These are phyloP conservation scores for Pterocarpus santalinus DNA, from an alignment of 306 rosid genomes.

Conservation along the genomic window DNA sequence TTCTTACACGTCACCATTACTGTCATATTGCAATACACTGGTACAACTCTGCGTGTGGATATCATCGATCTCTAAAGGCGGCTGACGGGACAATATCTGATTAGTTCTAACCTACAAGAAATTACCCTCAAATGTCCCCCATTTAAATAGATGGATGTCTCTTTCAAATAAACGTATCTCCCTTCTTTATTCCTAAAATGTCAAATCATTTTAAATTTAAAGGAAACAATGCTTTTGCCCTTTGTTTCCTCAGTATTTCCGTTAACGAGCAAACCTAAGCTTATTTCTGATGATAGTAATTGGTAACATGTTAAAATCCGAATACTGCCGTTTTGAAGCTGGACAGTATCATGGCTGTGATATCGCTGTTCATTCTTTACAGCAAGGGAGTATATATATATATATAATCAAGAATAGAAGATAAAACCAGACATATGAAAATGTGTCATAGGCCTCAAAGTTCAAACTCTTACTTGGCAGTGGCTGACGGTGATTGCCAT, in stretches of 20 bases:
- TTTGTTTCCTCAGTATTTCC: conserved; percentile 12
- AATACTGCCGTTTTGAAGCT: neutral
- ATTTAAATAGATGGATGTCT: too few species aligned
- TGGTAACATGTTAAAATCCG: neutral
- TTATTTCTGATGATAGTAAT: neutral
- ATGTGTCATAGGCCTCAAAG: neutral
- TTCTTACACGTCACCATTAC: too few species aligned
- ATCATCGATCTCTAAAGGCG: too few species aligned
- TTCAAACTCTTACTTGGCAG: neutral
- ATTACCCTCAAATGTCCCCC: too few species aligned
- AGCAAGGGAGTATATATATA: too few species aligned
- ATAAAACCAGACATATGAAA: neutral
- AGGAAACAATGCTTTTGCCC: conserved; percentile 1
- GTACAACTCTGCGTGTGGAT: too few species aligned
- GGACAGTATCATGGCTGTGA: neutral
- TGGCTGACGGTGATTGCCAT: conserved; percentile 6
- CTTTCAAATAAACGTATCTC: neutral
- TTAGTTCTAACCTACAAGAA: too few species aligned
- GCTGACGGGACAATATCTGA: too few species aligned
- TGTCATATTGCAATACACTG: too few species aligned
- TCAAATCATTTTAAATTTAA: neutral
- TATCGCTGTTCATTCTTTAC: too few species aligned
- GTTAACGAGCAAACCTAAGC: neutral
- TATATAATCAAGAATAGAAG: neutral
- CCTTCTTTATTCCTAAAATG: neutral